Base-by-base conservation (phyloP, 495 filamentous ascomycete species). In the Lichenothelia convexa region DNA sequence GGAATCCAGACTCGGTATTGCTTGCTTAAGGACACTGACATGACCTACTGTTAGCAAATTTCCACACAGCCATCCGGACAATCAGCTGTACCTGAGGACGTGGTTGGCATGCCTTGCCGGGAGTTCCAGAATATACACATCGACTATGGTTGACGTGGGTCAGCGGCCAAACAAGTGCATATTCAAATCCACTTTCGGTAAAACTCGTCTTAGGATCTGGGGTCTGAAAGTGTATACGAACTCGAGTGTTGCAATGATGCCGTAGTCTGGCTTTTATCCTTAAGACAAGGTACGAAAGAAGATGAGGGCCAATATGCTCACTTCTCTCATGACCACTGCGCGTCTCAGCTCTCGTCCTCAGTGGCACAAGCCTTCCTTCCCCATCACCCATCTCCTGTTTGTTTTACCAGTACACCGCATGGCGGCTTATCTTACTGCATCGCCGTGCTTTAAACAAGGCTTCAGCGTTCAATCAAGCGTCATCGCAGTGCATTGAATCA, bases 1-100 rank as follows among this genome's bases (percentile, higher is more conserved):
- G 45, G 63, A 60, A n/a, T 63, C 55, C 45, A 71, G 59, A 46
- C 67, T 65, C 21, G 68, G 69, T 31, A 73, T 59, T 34, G 65
- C 44, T 17, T 45, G 43, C 43, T 64, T 56, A 36, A 71, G 41
- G 20, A 58, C 35, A 26, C 68, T 72, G 41, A 7, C n/a, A n/a
- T n/a, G n/a, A 21, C 12, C 23, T 18, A 18, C 9, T 26, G 35
- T 24, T 3, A 9, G 21, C 19, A 8, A 23, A n/a, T 26, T 13
- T 11, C 7, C 20, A 7, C 7, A 7, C 24, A 27, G 16, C 18
- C 9, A 18, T 32, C 7, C 11, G 7, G 6, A 13, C 30, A 17
- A 17, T 32, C 11, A 18, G 30, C 7, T 17, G 11, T 7, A 32
- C 30, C 18, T 32, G 11, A 37, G 18, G 20, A 37, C 16, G 15